Conservation (phyloP, 169 alveolate genomes). For the Eimeria tenella region DNA sequence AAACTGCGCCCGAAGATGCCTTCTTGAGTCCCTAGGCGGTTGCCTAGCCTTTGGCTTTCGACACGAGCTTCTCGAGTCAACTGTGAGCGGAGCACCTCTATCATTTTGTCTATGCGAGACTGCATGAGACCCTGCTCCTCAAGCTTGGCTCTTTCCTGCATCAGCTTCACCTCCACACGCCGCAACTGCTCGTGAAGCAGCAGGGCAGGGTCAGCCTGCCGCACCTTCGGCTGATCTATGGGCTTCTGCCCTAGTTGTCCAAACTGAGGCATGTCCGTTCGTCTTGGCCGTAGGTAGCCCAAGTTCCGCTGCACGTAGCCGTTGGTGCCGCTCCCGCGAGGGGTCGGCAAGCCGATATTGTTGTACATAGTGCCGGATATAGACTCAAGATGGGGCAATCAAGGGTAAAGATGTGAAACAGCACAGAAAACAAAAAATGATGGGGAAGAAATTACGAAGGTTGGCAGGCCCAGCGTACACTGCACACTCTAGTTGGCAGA, state of each 20-base stretch:
- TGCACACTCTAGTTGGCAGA: no score
- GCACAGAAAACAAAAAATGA: no score
- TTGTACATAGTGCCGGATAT: slow-evolving; percentile 85
- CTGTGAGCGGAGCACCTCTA: background rate
- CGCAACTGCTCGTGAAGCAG: slow-evolving; percentile 89
- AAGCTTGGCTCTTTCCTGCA: slow-evolving; percentile 73
- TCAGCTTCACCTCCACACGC: slow-evolving; percentile 86
- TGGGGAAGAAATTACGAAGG: no score
- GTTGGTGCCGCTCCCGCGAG: slow-evolving; percentile 94
- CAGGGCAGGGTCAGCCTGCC: slow-evolving; percentile 83
- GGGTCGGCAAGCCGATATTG: slow-evolving; percentile 92
- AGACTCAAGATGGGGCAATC: no score
- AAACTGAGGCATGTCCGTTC: slow-evolving; percentile 68
- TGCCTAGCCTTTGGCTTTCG: background rate
- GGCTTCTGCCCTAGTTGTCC: slow-evolving; percentile 42
- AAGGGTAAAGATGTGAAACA: no score
- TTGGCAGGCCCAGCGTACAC: no score
- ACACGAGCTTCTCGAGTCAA: slow-evolving; percentile 44
- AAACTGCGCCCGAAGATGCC: slow-evolving; percentile 60
- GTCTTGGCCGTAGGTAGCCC: slow-evolving; percentile 83
- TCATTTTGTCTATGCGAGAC: background rate
- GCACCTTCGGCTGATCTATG: slow-evolving; percentile 58
- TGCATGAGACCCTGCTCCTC: slow-evolving; percentile 50
- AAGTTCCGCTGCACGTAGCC: slow-evolving; percentile 91
- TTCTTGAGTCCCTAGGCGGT: background rate